Evolutionary conservation across 306 rosid species (phyloP).

Genomic region (Medicago arabica): DNA sequence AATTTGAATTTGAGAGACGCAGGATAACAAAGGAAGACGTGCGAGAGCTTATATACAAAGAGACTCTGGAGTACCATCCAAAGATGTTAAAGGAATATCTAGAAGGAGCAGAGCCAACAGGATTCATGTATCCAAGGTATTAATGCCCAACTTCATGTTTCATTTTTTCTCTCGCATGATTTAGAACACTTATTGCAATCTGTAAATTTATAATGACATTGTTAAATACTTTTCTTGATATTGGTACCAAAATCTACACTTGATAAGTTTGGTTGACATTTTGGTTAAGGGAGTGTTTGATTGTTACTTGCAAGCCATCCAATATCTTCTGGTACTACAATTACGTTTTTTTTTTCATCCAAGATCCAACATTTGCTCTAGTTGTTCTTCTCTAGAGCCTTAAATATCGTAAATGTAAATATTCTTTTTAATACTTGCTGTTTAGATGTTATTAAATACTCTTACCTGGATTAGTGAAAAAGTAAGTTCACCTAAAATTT

Average conservation of each 20-base stretch:
- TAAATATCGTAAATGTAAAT: background rate
- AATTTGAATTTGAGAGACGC: constrained; percentile 98
- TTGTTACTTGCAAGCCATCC: background rate
- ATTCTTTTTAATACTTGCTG: constrained; percentile 10
- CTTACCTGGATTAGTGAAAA: constrained; percentile 3
- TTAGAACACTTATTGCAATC: constrained; percentile 17
- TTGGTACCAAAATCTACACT: background rate
- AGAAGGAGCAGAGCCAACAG: constrained; percentile 96
- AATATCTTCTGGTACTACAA: constrained; percentile 8
- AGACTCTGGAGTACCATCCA: constrained; percentile 96
- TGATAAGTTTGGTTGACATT: constrained; percentile 12
- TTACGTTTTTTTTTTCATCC: constrained; percentile 1
- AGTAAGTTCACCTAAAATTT: constrained; percentile 7
- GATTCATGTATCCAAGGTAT: constrained; percentile 99
- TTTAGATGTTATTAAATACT: background rate
- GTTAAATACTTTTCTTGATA: constrained; percentile 19
- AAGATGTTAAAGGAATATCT: constrained; percentile 95
- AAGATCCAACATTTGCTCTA: background rate
- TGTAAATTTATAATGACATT: constrained; percentile 12
- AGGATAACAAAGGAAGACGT: constrained; percentile 98
- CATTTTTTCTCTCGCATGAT: background rate
- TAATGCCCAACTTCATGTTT: constrained; percentile 22
- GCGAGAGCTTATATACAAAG: constrained; percentile 91
- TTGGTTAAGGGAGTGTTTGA: constrained; percentile 15
- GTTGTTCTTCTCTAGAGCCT: constrained; percentile 19